Base-by-base conservation (phyloP, 345 rosid species). In the Citrus reticulata region DNA sequence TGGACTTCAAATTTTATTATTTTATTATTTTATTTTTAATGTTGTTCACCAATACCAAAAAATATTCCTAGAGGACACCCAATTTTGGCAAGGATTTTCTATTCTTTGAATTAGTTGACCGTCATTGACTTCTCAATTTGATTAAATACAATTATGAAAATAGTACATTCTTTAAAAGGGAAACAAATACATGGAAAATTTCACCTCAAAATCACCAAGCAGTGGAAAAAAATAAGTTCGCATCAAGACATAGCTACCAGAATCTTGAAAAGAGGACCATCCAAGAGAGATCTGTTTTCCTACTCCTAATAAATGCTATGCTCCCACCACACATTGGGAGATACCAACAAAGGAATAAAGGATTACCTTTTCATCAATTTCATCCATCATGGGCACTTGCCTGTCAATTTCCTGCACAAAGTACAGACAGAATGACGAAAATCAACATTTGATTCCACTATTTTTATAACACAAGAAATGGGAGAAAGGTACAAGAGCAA, bases 331-430 rank as follows among this genome's bases (percentile, higher is more conserved):
- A 6, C 5, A 62, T 34, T 64, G 25, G 39, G 59, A 39, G 62
- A 20, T 11, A 60, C 59, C 73, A 76, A 72, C 1, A 7, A 64
- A 66, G 19, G 24, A 61, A 64, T 32, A 32, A 2, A 57, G 64
- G 74, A 83, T 79, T 46, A 88, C 96, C 96, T 92, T 90, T 17
- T 87, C 86, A 77, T 90, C 96, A 35, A 89, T 90, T 86, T 92
- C 94, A 81, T 92, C 94, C 90, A 88, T 86, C 78, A 92, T 63
- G 49, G 91, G 91, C 61, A 83, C 85, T 79, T 92, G 93, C 68
- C 91, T 80, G 86, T 92, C 93, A 42, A 92, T 0, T 81, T 92
- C 96, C 96, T 91, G 87, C 80, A 79, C 75, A 79, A 39, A 51
- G 3, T 25, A 68, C 51, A 64, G 27, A 14, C 30, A 55, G 32